Evolutionary conservation across 108 stramenopile species (phyloP), one percentile per base, ranked within the genome.

Genomic region (Nitzschia sp.): DNA sequence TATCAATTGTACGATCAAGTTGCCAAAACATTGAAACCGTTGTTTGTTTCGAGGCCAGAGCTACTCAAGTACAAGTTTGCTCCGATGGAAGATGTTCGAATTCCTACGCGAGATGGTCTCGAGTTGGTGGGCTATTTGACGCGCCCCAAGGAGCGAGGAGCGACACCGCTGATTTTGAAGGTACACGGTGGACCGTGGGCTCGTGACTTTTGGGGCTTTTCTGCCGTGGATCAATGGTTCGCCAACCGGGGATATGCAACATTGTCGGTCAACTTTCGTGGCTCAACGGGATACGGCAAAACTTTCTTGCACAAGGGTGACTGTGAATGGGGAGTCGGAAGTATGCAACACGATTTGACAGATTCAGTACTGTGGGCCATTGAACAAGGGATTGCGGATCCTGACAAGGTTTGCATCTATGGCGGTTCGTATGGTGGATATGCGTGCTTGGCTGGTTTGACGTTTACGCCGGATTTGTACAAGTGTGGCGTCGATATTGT

Each of bases 151-250:
- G 68, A 74, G 18, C 75, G 59, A 13, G 49, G 21, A 51, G 63
- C 66, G 3, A 83, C 72, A 32, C 85, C 85, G 36, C 48, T 86
- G 32, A 72, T 86, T 60, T 66, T 86, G 36, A 56, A 81, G 32
- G 82, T 86, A 29, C 85, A 86, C 55, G 85, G 85, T 42, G 85
- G 85, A 30, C 85, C 85, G 0, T 83, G 82, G 82, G 82, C 80
- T 2, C 25, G 85, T 23, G 85, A 86, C 67, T 67, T 59, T 59
- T 86, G 78, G 77, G 82, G 82, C 5, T 86, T 86, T 63, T 60
- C 72, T 68, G 53, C 82, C 8, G 47, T 47, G 46, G 70, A 66
- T 1, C 85, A 86, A 34, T 83, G 77, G 80, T 86, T 86, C 46
- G 82, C 80, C 34, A 86, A 86, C 58, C 70, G 85, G 23, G 85